Evolutionary conservation across 768 basidiomycete genomes (phyloP), one percentile per base, ranked within the genome.

Genomic region (Pleurotus ostreatus): DNA sequence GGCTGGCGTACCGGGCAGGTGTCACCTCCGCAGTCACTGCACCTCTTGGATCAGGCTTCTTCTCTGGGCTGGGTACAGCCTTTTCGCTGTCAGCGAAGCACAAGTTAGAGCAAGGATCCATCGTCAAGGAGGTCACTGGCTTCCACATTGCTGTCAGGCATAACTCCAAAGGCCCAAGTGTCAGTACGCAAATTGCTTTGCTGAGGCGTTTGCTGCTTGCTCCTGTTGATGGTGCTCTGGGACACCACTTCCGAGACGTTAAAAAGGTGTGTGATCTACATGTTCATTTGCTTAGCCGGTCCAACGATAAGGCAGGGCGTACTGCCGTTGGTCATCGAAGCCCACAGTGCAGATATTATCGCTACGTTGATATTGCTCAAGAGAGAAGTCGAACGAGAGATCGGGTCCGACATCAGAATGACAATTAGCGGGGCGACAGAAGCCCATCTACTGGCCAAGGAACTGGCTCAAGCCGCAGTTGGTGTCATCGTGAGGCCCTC

Each of bases 151-250:
- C 76, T 5, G 67, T 96, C 44, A 67, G 74, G 4, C 82, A 83
- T 63, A 71, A 71, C 18, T 57, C 75, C 38, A 63, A 73, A 26
- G 46, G 20, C 68, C 62, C 77, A 0, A 88, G 89, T 58, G 77
- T 92, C 26, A 92, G 92, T 69, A 88, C 86, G n/a, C 84, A 93
- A 61, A 85, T 96, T 58, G 86, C 86, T 12, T 75, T 83, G 3
- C 71, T 97, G 45, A 79, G 93, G 1, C 73, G 78, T 6, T 71
- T 93, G 39, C 73, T 96, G 6, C 71, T 86, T 7, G 73, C 69
- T 22, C 69, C 76, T 12, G 58, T 63, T 2, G 66, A 69, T 40
- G 74, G 72, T 40, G 71, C 65, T 20, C 59, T 77, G 3, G 78
- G 75, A 1, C 56, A 71, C 40, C 79, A 77, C 69, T 80, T 85